A percentile compares a stretch with the other conserved stretches of the same genome.
Evolutionary conservation across 768 basidiomycete genomes (phyloP).

Genomic region (Tulasnella sp.): DNA sequence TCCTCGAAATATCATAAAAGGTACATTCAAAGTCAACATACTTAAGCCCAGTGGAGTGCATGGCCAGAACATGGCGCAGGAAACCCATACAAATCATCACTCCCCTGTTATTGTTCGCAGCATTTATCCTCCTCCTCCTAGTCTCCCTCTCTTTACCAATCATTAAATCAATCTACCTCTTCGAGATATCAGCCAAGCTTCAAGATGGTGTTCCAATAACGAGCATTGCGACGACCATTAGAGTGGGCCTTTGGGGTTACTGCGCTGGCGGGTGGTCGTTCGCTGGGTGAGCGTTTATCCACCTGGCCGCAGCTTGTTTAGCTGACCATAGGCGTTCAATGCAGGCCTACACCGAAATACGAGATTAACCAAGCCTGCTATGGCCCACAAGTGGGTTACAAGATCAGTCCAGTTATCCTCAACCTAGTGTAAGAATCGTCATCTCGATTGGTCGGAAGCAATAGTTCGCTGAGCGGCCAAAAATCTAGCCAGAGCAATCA

Average conservation of each 20-base stretch:
- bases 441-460: conserved; percentile 49
- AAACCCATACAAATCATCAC: conserved; percentile 43
- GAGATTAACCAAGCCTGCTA: conserved; percentile 53
- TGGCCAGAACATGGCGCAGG: background rate
- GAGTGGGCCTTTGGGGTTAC: conserved; percentile 83
- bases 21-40: too few species aligned
- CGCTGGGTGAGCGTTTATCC: background rate
- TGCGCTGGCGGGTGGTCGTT: conserved; percentile 61
- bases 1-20: too few species aligned
- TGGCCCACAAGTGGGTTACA: conserved; percentile 70
- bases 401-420: conserved; percentile 52
- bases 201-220: conserved; percentile 47
- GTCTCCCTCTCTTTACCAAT: conserved; percentile 77
- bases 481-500: background rate
- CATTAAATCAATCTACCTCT: conserved; percentile 67
- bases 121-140: conserved; percentile 75
- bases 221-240: conserved; percentile 60
- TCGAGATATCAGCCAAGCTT: conserved; percentile 49
- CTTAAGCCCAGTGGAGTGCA: background rate
- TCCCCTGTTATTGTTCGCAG: conserved; percentile 55
- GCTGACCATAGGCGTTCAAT: background rate
- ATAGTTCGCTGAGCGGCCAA: background rate
- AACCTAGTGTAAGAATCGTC: conserved; percentile 48
- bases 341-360: background rate
- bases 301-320: background rate